phyloP scores from a whole-genome alignment of 2,329 filamentous ascomycete genomes.

The Fusarium sp. region DNA sequence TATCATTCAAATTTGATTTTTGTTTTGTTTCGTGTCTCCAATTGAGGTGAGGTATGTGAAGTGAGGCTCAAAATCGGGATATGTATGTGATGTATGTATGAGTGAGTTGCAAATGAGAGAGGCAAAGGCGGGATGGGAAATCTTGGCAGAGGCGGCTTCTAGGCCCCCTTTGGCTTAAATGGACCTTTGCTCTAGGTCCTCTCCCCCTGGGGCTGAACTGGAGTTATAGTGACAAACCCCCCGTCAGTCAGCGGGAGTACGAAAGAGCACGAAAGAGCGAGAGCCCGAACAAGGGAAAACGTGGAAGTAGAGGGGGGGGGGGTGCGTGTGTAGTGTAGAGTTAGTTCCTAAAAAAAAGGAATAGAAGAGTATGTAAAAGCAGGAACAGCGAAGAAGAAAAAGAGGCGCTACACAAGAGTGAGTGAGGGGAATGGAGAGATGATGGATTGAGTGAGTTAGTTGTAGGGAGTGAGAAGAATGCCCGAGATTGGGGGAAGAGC shows the following conservation, averaged over 20 bases:
- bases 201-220: not conserved
- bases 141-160: constrained; percentile 1
- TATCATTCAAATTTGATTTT: constrained; percentile 21
- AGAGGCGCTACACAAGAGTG: not conserved
- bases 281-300: not conserved
- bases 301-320: not conserved
- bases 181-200: not conserved
- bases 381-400: not conserved
- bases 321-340: not conserved
- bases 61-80: not conserved
- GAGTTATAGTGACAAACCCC: not conserved
- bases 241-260: not conserved
- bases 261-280: not conserved
- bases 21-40: not conserved
- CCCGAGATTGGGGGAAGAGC: not conserved
- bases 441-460: not conserved
- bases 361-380: not conserved
- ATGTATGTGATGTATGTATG: too few relatives aligned
- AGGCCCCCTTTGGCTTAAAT: not conserved
- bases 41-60: too few relatives aligned
- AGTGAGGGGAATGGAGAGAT: not conserved
- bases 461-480: too few relatives aligned
- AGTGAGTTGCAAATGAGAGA: not conserved
- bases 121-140: not conserved
- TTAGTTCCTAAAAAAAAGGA: not conserved